phyloP scores from a whole-genome alignment of 148 eudicot genomes.

The Fallopia convolvulus region DNA sequence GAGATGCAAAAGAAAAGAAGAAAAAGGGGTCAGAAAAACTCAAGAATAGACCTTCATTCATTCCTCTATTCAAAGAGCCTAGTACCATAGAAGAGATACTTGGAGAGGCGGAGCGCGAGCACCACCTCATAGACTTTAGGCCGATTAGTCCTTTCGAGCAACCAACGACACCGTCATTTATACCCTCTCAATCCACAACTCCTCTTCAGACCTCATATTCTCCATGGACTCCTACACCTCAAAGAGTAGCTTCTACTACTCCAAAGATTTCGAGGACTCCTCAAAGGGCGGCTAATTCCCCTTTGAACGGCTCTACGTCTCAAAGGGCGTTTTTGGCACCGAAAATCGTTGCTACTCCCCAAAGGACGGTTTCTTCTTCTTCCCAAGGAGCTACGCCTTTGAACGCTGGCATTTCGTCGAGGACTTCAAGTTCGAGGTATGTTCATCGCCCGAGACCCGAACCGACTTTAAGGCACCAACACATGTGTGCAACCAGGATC shows the following conservation, averaged over 20 bases:
- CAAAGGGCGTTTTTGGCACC: constrained; percentile 7
- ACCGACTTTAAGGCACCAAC: constrained; percentile 47
- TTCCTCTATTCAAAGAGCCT: constrained; percentile 75
- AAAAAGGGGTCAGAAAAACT: constrained; percentile 49
- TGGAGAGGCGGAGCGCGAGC: constrained; percentile 68
- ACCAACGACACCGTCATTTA: constrained; percentile 35
- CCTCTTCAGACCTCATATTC: constrained; percentile 18
- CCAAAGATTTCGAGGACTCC: constrained; percentile 17
- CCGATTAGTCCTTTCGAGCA: constrained; percentile 42
- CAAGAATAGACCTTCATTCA: constrained; percentile 65
- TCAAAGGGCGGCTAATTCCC: neutral
- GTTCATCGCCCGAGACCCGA: constrained; percentile 49
- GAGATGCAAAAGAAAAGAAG: constrained; percentile 57
- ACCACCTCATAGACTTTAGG: constrained; percentile 31
- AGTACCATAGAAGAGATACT: constrained; percentile 92
- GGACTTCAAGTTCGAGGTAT: constrained; percentile 26
- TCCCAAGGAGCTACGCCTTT: constrained; percentile 5
- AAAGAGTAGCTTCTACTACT: constrained; percentile 15
- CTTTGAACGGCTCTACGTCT: neutral
- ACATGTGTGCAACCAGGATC: constrained; percentile 70
- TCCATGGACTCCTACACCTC: constrained; percentile 25
- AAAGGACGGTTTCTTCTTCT: constrained; percentile 20
- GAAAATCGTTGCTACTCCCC: neutral
- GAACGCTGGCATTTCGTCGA: constrained; percentile 26
- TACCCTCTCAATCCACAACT: constrained; percentile 30